Percentiles rank a stretch among this genome's conserved stretches.
Conservation (phyloP, 495 filamentous ascomycete genomes). For the Durotheca rogersii region DNA sequence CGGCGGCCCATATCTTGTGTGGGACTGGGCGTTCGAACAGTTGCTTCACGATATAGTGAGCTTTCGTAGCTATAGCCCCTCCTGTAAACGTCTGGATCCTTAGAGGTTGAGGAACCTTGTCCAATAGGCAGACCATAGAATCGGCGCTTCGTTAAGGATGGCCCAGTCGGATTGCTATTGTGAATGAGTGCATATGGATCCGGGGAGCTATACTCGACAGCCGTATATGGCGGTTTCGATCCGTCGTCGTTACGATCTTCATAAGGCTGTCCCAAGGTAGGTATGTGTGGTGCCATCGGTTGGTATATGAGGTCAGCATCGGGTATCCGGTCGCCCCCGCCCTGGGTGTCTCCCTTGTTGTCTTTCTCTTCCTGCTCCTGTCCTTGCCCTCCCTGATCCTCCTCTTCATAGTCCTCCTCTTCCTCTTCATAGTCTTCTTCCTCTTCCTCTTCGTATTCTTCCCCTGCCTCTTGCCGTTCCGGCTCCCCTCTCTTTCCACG, state of each 20-base stretch:
- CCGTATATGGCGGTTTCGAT: slow-evolving; percentile 4
- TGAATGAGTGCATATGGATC: slow-evolving; percentile 19
- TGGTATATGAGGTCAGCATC: neutral
- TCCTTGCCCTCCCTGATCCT: too few relatives aligned
- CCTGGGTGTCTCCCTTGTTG: neutral
- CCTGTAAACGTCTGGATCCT: slow-evolving; percentile 10
- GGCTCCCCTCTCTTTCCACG: too few relatives aligned
- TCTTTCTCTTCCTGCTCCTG: neutral
- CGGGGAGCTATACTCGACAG: slow-evolving; percentile 12
- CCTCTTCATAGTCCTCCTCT: slow-evolving; percentile 5
- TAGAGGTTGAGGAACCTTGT: slow-evolving; percentile 14
- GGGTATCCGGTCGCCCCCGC: neutral
- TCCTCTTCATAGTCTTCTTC: slow-evolving; percentile 16
- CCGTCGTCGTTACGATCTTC: neutral
- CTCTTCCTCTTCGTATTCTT: neutral
- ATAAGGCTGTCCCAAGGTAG: neutral
- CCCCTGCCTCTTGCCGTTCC: too few relatives aligned
- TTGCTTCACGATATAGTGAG: slow-evolving; percentile 35
- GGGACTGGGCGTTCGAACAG: slow-evolving; percentile 30
- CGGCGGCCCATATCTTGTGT: neutral
- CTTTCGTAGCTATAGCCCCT: slow-evolving; percentile 43
- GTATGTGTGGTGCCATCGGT: neutral
- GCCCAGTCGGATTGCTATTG: slow-evolving; percentile 8
- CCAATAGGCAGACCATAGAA: slow-evolving; percentile 27
- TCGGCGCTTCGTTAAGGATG: slow-evolving; percentile 1